Conservation (phyloP, 805 yeast species). For the Yamadazyma endophytica region DNA sequence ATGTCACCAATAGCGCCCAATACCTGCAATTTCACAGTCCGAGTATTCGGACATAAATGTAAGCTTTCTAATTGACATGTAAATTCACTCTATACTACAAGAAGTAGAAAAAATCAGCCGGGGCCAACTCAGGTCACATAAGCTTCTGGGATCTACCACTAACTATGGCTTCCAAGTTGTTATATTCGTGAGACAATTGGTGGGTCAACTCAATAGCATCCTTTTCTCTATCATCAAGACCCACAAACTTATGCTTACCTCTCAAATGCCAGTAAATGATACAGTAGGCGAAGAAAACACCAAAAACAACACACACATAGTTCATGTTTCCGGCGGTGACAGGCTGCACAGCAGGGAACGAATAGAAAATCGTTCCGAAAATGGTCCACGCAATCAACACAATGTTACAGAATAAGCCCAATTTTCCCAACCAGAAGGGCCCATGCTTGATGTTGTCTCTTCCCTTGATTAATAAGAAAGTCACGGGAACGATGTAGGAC, state of each 20-base stretch:
- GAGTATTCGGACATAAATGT: too few relatives aligned
- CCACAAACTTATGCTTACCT: constrained; percentile 21
- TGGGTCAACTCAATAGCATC: constrained; percentile 16
- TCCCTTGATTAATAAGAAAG: constrained; percentile 44
- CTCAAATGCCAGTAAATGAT: constrained; percentile 50
- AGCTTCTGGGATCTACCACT: constrained; percentile 5
- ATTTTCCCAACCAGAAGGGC: constrained; percentile 61
- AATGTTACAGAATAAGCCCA: constrained; percentile 49
- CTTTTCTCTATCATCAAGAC: constrained; percentile 19
- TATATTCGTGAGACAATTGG: constrained; percentile 20
- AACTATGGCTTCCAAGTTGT: constrained; percentile 18
- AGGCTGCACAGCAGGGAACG: constrained; percentile 63
- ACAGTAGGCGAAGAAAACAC: constrained; percentile 41
- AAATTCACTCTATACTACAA: too few relatives aligned
- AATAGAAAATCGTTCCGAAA: constrained; percentile 57
- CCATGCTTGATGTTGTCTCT: constrained; percentile 55
- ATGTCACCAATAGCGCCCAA: too few relatives aligned
- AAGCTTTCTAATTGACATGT: too few relatives aligned
- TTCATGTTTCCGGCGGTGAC: constrained; percentile 62
- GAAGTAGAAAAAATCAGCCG: too few relatives aligned
- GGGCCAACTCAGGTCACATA: too few relatives aligned
- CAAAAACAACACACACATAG: constrained; percentile 53
- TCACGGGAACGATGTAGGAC: constrained; percentile 55
- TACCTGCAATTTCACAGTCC: too few relatives aligned
- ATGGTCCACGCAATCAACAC: constrained; percentile 54